A percentile compares a stretch with the other conserved stretches of the same genome.
Conservation (phyloP, 2,329 filamentous ascomycete species). For the Lecanosticta acicola region DNA sequence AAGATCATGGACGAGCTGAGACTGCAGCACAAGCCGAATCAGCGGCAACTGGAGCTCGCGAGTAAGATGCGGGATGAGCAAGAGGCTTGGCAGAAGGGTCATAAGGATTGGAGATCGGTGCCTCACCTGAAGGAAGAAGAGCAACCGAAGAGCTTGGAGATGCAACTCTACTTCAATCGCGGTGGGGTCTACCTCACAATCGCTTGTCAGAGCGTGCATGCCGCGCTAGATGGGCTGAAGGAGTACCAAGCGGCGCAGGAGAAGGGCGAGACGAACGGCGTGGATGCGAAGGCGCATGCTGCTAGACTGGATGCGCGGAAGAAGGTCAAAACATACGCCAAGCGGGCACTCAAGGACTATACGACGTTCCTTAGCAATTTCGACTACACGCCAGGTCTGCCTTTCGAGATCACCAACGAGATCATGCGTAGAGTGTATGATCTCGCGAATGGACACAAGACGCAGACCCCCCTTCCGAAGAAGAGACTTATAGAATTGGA, state of each 20-base stretch:
- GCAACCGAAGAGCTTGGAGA: slow-evolving; percentile 69
- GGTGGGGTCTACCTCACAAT: slow-evolving; percentile 66
- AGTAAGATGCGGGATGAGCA: slow-evolving; percentile 38
- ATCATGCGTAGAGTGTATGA: slow-evolving; percentile 55
- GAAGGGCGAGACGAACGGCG: slow-evolving; percentile 34
- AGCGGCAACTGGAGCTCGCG: slow-evolving; percentile 50
- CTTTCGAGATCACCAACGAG: slow-evolving; percentile 54
- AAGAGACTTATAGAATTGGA: slow-evolving; percentile 7
- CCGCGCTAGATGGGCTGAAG: slow-evolving; percentile 48
- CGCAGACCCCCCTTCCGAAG: slow-evolving; percentile 28
- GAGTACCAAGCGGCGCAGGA: slow-evolving; percentile 31
- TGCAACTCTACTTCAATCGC: slow-evolving; percentile 70
- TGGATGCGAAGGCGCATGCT: slow-evolving; percentile 45
- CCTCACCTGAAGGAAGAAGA: slow-evolving; percentile 54
- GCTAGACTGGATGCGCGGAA: slow-evolving; percentile 58
- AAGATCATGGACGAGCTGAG: slow-evolving; percentile 44
- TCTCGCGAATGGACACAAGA: slow-evolving; percentile 43
- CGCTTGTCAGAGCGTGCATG: slow-evolving; percentile 60
- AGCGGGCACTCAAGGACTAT: slow-evolving; percentile 70
- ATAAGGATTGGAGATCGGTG: slow-evolving; percentile 46
- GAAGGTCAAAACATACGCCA: slow-evolving; percentile 66
- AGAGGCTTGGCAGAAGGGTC: slow-evolving; percentile 34
- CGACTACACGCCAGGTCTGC: slow-evolving; percentile 70
- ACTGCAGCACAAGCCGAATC: slow-evolving; percentile 42
- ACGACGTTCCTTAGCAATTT: slow-evolving; percentile 65